Base-by-base conservation (phyloP, 352 stramenopile species). In the Globisporangium takayamanum region DNA sequence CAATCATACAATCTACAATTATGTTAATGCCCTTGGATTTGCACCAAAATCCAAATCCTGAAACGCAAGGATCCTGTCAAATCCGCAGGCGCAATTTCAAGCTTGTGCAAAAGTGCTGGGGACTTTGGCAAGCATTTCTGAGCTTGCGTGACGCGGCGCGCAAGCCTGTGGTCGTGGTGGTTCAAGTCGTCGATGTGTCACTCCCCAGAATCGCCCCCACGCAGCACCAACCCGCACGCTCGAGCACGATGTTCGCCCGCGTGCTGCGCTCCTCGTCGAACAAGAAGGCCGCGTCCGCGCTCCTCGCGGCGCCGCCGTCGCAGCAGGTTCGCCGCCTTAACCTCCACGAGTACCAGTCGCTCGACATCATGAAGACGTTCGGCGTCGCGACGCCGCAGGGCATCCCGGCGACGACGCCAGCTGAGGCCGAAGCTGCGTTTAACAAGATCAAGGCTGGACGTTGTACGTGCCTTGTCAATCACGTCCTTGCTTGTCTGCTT, bases 291-390 rank as follows among this genome's bases (percentile, higher is more conserved):
- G 62, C 74, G 48, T 68, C 67, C 52, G 60, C 67, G 66, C 69
- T 89, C 56, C 62, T 88, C 55, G 69, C 74, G 59, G 60, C 86
- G 55, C 80, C 82, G 3, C 78, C 80, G 59, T 62, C 57, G 64
- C 76, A 86, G 63, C 81, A 91, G 67, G 69, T 93, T 61, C 87
- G 90, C 55, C 80, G 87, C 61, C 77, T 98, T 25, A 98, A 98
- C 72, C 76, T 98, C 46, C 92, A 98, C 70, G 92, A 98, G 74
- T 97, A 97, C 78, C 87, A 96, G 76, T 92, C 84, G 62, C 92
- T 97, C 70, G 79, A 98, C 64, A 93, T 98, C 71, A 96, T 98
- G 85, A 91, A 95, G 69, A 76, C 76, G 48, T 96, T 82, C 64
- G 88, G 83, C 64, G 85, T 97, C 37, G 72, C 70, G 39, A 87